Evolutionary conservation across 352 stramenopile genomes (phyloP), one percentile per base, ranked within the genome.

Genomic region (Phytophthora rubi): DNA sequence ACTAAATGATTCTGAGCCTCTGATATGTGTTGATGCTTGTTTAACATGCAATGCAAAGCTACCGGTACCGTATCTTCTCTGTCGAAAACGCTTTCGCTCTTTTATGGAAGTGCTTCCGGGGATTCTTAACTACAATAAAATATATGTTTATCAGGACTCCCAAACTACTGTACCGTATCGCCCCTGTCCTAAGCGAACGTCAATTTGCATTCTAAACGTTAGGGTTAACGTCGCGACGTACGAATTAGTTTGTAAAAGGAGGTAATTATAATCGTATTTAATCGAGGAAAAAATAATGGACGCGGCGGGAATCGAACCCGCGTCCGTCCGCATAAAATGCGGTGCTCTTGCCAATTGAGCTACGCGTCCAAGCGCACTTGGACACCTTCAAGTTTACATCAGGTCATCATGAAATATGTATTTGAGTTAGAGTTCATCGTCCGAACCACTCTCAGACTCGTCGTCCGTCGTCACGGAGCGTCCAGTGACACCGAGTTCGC

Each of bases 311-410:
- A 16, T 59, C 15, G 9, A 53, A 32, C 45, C 45, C 21, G 18
- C 9, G 53, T 49, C 53, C 54, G 37, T 51, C 54, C 35, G 54
- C 54, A 37, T 16, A 59, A 51, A 60, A 37, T 3, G 33, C 54
- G 18, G 21, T 60, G 54, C 18, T 60, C 35, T 60, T 37, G 12
- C 21, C 53, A 59, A 7, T 59, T 59, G 9, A 59, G 35, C 35
- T 52, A 60, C 35, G 6, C 39, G 54, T 60, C 33, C 54, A 60
- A 60, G 54, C 21, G 39, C 54, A 13, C 35, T 60, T 60, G 13
- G 13, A 42, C 51, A 28, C 54, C 54, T 60, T 33, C 15, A 23
- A 0, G 51, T 37, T 60, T 60, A 15, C 16, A 2, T 58, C 13
- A 18, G 47, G 9, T 30, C 0, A 44, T 6, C 1, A 13, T 15